These are phyloP conservation scores for Martiniozyma abietophila DNA, from an alignment of 805 yeast genomes.

Conservation along the genomic window DNA sequence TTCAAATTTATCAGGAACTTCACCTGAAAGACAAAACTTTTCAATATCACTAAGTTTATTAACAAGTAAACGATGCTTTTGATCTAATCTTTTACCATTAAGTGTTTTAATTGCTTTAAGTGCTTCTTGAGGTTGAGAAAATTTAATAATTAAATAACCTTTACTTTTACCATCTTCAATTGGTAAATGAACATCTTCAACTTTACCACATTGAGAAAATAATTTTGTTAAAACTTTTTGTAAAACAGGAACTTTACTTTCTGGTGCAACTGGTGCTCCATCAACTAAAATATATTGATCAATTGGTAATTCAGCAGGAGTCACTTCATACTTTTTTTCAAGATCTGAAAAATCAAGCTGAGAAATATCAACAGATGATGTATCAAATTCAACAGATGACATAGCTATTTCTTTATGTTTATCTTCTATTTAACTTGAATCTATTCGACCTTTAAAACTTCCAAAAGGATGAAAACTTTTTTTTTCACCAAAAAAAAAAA, in stretches of 20 bases:
- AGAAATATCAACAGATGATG: slow-evolving; percentile 36
- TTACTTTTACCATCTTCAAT: slow-evolving; percentile 67
- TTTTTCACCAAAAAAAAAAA: neutral
- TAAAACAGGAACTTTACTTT: slow-evolving; percentile 72
- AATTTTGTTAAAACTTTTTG: slow-evolving; percentile 79
- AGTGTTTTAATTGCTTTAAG: slow-evolving; percentile 69
- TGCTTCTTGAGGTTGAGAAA: slow-evolving; percentile 56
- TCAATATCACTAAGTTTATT: slow-evolving; percentile 80
- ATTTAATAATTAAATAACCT: slow-evolving; percentile 84
- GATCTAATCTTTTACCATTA: slow-evolving; percentile 87
- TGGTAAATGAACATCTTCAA: slow-evolving; percentile 79
- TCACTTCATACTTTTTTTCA: slow-evolving; percentile 62
- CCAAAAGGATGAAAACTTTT: slow-evolving; percentile 3
- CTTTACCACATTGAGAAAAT: slow-evolving; percentile 68
- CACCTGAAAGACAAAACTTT: slow-evolving; percentile 59
- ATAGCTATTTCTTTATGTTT: neutral
- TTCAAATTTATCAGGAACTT: slow-evolving; percentile 47
- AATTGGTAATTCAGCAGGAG: slow-evolving; percentile 33
- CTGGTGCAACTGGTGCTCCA: slow-evolving; percentile 95
- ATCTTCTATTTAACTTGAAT: neutral
- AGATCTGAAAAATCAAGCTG: slow-evolving; percentile 77
- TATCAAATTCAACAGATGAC: slow-evolving; percentile 22
- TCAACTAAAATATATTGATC: slow-evolving; percentile 73
- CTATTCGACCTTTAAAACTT: neutral
- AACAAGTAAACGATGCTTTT: slow-evolving; percentile 80